Base-by-base conservation (phyloP, 2,329 filamentous ascomycete species). In the Cordyceps farinosa region DNA sequence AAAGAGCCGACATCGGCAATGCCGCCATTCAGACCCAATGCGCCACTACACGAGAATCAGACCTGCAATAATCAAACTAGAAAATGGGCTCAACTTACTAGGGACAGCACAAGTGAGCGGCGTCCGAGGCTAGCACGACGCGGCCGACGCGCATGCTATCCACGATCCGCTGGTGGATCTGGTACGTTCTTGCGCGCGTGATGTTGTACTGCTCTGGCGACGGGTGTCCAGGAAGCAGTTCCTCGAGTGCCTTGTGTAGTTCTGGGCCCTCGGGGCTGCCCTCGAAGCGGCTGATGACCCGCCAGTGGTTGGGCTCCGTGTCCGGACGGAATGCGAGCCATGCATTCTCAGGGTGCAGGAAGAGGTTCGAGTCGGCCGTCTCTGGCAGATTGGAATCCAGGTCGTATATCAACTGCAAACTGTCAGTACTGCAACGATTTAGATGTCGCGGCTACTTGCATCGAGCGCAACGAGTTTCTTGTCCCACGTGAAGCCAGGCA, bases 81-180 rank as follows among this genome's bases (percentile, higher is more conserved):
- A 22, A 22, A 22, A 22, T 22, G 22, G 22, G 22, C 22, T 22
- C 27, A 48, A 48, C 45, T 10, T 48, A 48, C 45, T 48, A 82
- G 27, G 80, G 79, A 65, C 82, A 82, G 67, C 80, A 82, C n/a
- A 82, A 66, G 70, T 84, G 81, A 7, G 80, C 81, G 17, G 81
- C 81, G 68, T 83, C 81, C 0, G 80, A 80, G 3, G 80, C 81
- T 3, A 84, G 72, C 15, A 81, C n/a, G 47, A 82, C 71, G 27
- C 77, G 75, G 0, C 80, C 81, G 1, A 80, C 77, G 9, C 80
- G 71, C 69, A 83, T 81, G 44, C 71, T 77, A 29, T 77, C 75
- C 2, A 79, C 80, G 59, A 79, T 79, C 32, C 81, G 74, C 69
- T 83, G 81, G 65, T 84, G 81, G 34, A 83, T 73, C 63, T 77